A percentile compares a stretch with the other conserved stretches of the same genome.
These are phyloP conservation scores for Rhizophora apiculata DNA, from an alignment of 345 rosid genomes.

Conservation along the genomic window DNA sequence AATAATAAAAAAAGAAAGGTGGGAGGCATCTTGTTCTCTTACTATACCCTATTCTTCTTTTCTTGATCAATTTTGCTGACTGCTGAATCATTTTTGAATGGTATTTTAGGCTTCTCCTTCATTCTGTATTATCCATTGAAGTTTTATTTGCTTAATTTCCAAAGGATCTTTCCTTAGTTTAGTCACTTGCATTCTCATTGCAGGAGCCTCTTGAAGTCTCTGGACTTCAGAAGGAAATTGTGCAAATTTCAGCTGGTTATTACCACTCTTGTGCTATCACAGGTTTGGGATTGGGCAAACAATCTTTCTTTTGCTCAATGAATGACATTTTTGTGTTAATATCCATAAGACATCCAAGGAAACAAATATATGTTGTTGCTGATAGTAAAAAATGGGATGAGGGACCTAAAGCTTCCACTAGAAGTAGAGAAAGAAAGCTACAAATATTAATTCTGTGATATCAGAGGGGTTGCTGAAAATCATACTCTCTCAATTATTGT, in stretches of 20 bases:
- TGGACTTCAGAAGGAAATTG: constrained; percentile 58
- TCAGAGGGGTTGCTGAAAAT: too few species aligned
- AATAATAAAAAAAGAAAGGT: neutral
- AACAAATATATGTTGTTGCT: too few species aligned
- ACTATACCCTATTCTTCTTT: too few species aligned
- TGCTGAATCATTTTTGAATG: neutral
- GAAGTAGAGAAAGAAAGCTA: too few species aligned
- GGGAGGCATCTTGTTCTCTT: too few species aligned
- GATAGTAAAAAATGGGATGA: too few species aligned
- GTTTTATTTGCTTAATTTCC: neutral
- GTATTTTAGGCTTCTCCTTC: neutral
- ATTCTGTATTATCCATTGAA: too few species aligned
- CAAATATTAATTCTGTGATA: too few species aligned
- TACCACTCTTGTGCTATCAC: constrained; percentile 89
- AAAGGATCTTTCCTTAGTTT: neutral
- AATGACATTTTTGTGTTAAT: neutral
- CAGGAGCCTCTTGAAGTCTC: constrained; percentile 78
- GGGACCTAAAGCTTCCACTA: too few species aligned
- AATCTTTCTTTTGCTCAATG: constrained; percentile 5
- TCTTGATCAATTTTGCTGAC: too few species aligned
- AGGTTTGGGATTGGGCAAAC: constrained; percentile 35
- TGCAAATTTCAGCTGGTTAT: constrained; percentile 79
- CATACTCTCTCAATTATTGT: too few species aligned
- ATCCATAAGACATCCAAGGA: too few species aligned
- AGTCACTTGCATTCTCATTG: constrained; percentile 12